Base-by-base conservation (phyloP, 768 basidiomycete species). In the Lyophyllum atratum region DNA sequence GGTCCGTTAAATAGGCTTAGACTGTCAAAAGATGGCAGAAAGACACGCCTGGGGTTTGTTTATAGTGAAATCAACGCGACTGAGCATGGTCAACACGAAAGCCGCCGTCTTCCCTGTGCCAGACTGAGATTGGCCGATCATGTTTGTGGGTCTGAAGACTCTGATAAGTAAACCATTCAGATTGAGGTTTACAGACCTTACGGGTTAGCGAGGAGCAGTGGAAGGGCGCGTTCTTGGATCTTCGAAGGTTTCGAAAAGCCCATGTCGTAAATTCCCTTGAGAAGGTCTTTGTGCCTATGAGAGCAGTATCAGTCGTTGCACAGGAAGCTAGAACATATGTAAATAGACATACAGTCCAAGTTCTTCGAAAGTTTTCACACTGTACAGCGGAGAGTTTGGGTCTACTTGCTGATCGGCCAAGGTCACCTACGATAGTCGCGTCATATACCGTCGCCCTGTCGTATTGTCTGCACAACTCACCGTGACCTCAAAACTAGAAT, bases 91-190 rank as follows among this genome's bases (percentile, higher is more conserved):
- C 48, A 99, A 80, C 12, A 95, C 93, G 70, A 99, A 99, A 10
- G 97, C 97, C 4, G 97, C 97, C 2, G 97, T 98, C 78, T 99
- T 99, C 48, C 97, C 97, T 9, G 97, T 99, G 37, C 97, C 97
- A 31, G 97, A 98, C 68, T 99, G 97, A 50, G 95, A 98, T 76
- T 99, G 97, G 17, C 95, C 97, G 68, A 98, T 98, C 90, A 98
- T 95, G 74, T 98, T 98, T 51, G 87, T 89, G 11, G 96, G 90
- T n/a, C 96, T 99, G 68, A n/a, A 60, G 21, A 24, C 24, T 17
- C 34, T 7, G 12, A 21, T 52, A 21, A 39, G 15, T 28, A 1
- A 6, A n/a, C 22, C 19, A 11, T 14, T 44, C 24, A 22, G 5
- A 28, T 26, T 4, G 22, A 6, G 19, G 3, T n/a, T 17, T 11